Conservation (phyloP, 768 basidiomycete genomes). For the Tulasnella sp. region DNA sequence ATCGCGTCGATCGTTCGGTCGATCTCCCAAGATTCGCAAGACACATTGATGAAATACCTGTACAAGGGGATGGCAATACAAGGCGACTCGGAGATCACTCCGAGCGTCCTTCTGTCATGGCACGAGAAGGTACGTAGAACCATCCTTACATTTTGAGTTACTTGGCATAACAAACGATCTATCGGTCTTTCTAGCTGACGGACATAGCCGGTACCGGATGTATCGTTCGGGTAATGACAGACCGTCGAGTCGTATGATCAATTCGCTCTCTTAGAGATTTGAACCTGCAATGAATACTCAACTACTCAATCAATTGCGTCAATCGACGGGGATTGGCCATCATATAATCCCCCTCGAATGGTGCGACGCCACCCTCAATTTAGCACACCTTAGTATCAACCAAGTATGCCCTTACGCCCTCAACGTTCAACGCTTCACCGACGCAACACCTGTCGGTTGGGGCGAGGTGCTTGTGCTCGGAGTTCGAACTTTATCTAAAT, state of each 20-base stretch:
- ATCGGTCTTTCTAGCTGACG: conserved; percentile 76
- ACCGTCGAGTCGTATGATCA: conserved; percentile 43
- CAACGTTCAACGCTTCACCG: too few species aligned
- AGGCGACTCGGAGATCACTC: conserved; percentile 50
- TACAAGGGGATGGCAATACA: conserved; percentile 88
- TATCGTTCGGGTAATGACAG: conserved; percentile 80
- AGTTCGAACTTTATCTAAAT: too few species aligned
- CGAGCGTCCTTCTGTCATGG: conserved; percentile 72
- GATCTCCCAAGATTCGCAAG: conserved; percentile 64
- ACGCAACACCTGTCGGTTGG: too few species aligned
- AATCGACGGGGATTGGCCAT: too few species aligned
- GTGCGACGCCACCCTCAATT: too few species aligned
- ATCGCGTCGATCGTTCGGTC: conserved; percentile 63
- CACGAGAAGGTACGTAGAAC: conserved; percentile 74
- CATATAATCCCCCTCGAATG: too few species aligned
- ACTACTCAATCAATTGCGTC: too few species aligned
- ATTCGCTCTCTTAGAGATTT: not conserved
- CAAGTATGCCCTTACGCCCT: too few species aligned
- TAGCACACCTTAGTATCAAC: too few species aligned
- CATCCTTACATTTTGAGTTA: too few species aligned
- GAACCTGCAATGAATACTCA: not conserved
- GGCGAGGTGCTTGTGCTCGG: too few species aligned
- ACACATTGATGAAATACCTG: conserved; percentile 92
- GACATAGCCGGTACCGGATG: conserved; percentile 91
- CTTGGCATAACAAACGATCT: too few species aligned